Base-by-base conservation (phyloP, 106 monocot species). In the Posidonia australis region DNA sequence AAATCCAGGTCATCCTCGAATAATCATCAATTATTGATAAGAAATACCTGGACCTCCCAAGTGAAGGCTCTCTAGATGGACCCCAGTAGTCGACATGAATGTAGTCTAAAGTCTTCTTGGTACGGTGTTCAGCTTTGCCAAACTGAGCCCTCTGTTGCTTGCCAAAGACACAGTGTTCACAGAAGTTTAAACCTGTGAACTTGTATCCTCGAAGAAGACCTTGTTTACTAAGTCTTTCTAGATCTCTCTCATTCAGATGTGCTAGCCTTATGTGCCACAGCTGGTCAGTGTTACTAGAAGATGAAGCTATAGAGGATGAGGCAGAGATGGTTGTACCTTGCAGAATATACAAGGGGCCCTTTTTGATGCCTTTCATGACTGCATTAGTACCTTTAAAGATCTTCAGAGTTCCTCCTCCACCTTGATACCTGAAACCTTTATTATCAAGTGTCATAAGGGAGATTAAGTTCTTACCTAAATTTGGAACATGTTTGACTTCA, bases 41-140 rank as follows among this genome's bases (percentile, higher is more conserved):
- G n/a, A n/a, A n/a, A n/a, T n/a, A n/a, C n/a, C n/a, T n/a, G n/a
- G n/a, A n/a, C n/a, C n/a, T n/a, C n/a, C n/a, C n/a, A 9, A 48
- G 18, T 10, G 46, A 57, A 4, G 9, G 5, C 24, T 31, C 57
- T n/a, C 13, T 13, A 21, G 46, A 46, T 28, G 57, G 45, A 1
- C 57, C 72, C 64, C 72, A 73, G 30, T 9, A n/a, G 46, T 47
- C 58, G 10, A 4, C 19, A 65, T 65, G 64, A 42, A 73, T 59
- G 60, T 70, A 61, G 58, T 70, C 58, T 27, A 59, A 44, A 25
- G 26, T 60, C 17, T 27, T 58, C 46, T 60, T 70, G 13, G 60
- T 70, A 45, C 43, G 59, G 13, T 70, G 60, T 25, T 16, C 58
- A 27, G 67, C 36, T 29, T 21, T 68, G 29, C 31, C 21, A 56